A percentile compares a stretch with the other conserved stretches of the same genome.
Conservation (phyloP, 1,139 yeast species). For the Debaryomyces singareniensis region DNA sequence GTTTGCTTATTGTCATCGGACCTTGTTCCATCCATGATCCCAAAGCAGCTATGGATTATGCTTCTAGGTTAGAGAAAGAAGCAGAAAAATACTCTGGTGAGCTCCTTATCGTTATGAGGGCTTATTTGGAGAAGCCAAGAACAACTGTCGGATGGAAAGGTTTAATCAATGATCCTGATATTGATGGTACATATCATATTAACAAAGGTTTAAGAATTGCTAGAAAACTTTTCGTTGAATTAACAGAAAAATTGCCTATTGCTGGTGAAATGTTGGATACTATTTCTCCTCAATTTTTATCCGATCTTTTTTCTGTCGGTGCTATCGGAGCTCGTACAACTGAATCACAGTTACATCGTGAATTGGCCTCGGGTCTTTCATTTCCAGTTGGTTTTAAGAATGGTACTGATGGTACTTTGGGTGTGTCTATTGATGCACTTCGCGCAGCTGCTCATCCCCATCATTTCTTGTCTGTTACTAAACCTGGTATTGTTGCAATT, state of each 20-base stretch:
- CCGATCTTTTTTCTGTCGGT: conserved; percentile 87
- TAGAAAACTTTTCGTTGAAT: conserved; percentile 76
- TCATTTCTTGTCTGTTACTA: conserved; percentile 89
- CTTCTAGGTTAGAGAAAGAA: conserved; percentile 53
- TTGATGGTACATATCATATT: conserved; percentile 88
- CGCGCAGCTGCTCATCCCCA: conserved; percentile 91
- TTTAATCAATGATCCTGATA: conserved; percentile 92
- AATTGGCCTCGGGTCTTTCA: conserved; percentile 87
- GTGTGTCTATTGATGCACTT: conserved; percentile 90
- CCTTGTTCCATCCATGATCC: conserved; percentile 98
- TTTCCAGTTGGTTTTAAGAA: conserved; percentile 98
- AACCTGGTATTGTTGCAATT: conserved; percentile 83
- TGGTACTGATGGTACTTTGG: conserved; percentile 91
- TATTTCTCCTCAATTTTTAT: conserved; percentile 87
- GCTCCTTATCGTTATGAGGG: conserved; percentile 88
- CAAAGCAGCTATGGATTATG: conserved; percentile 84
- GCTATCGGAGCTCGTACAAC: conserved; percentile 99
- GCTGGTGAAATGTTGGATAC: conserved; percentile 98
- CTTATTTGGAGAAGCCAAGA: conserved; percentile 95
- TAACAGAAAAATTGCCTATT: conserved; percentile 78
- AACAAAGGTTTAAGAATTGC: conserved; percentile 90
- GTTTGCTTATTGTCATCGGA: conserved; percentile 79
- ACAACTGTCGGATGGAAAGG: conserved; percentile 99
- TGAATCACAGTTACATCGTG: conserved; percentile 94
- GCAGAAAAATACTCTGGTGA: conserved; percentile 66